These are phyloP conservation scores for Didymella keratinophila DNA, from an alignment of 2,329 filamentous ascomycete genomes.

Conservation along the genomic window DNA sequence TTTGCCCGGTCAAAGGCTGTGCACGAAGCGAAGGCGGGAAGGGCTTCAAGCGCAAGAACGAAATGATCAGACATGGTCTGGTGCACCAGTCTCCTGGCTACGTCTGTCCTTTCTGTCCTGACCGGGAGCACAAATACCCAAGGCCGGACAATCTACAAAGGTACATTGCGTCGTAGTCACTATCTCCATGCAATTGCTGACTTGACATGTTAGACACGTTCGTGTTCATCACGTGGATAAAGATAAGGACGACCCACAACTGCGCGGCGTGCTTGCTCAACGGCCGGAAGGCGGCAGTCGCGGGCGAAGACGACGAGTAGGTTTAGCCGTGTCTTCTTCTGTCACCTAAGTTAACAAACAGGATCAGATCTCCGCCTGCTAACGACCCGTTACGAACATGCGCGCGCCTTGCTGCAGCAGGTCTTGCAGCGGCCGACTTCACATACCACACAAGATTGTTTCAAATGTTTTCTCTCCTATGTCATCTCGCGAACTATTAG, in stretches of 20 bases:
- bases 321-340: background rate
- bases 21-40: constrained; percentile 67
- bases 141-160: constrained; percentile 94
- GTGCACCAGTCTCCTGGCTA: constrained; percentile 96
- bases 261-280: constrained; percentile 86
- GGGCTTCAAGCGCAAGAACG: constrained; percentile 74
- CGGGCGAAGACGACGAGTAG: constrained; percentile 74
- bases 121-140: constrained; percentile 92
- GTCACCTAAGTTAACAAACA: background rate
- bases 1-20: constrained; percentile 67
- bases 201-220: constrained; percentile 73
- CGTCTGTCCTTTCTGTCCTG: constrained; percentile 93
- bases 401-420: background rate
- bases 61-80: constrained; percentile 79
- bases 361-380: constrained; percentile 16
- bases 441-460: background rate
- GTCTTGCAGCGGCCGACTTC: background rate
- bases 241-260: constrained; percentile 80
- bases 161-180: constrained; percentile 58
- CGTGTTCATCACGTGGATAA: constrained; percentile 90
- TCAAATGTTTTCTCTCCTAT: background rate
- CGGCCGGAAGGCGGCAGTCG: constrained; percentile 83
- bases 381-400: background rate
- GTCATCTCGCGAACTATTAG: constrained; percentile 13
- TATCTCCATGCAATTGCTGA: background rate